Percentiles rank a stretch among this genome's conserved stretches.
Conservation (phyloP, 805 yeast genomes). For the Isabelozyma gotoi region DNA sequence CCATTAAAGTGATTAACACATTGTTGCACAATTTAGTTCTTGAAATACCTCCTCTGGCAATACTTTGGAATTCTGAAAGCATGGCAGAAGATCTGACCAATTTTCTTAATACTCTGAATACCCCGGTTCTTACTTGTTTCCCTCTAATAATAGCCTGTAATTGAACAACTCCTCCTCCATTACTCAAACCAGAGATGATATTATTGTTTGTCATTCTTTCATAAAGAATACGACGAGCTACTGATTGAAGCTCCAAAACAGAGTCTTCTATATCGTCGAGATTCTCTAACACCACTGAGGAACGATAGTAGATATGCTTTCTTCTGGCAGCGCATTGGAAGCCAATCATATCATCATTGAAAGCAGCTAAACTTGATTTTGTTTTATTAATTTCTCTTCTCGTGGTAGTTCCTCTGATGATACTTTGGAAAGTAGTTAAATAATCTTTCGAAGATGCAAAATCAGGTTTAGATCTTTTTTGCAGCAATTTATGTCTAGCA, state of each 20-base stretch:
- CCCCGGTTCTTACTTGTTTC: conserved; percentile 23
- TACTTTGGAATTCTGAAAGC: conserved; percentile 36
- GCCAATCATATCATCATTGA: conserved; percentile 17
- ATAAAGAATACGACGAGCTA: conserved; percentile 23
- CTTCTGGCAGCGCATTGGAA: conserved; percentile 40
- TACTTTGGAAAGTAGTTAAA: conserved; percentile 39
- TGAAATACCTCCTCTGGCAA: conserved; percentile 45
- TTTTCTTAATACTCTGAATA: conserved; percentile 10
- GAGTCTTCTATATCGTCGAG: conserved; percentile 18
- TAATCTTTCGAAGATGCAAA: conserved; percentile 12
- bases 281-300: conserved; percentile 21
- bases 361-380: conserved; percentile 7
- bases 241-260: conserved; percentile 28
- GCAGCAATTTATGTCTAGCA: conserved; percentile 25
- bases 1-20: conserved; percentile 40
- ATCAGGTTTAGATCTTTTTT: conserved; percentile 6
- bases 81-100: conserved; percentile 4
- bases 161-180: conserved; percentile 18
- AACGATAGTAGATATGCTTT: conserved; percentile 16
- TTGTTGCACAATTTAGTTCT: conserved; percentile 43
- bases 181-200: conserved; percentile 16
- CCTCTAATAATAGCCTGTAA: conserved; percentile 45
- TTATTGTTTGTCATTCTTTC: conserved; percentile 12
- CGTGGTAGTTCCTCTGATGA: conserved; percentile 38
- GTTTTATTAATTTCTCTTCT: conserved; percentile 19